Conservation (phyloP, 2,329 filamentous ascomycete species). For the Colletotrichum brevisporum region DNA sequence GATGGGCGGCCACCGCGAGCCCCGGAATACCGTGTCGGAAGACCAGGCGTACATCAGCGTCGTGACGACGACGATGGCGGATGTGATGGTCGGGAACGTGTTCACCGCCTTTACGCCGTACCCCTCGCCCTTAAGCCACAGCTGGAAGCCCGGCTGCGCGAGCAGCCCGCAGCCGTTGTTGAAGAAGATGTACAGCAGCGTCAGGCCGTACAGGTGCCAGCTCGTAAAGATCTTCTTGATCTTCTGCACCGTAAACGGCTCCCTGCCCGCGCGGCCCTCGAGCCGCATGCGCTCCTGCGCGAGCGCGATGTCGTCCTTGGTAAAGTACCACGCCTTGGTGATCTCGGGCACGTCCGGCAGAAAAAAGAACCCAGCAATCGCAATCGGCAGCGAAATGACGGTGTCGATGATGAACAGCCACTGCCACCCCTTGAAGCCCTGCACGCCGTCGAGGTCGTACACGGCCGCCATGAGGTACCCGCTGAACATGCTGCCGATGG, state of each 20-base stretch:
- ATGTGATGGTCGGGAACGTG: slow-evolving; percentile 71
- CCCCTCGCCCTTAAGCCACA: slow-evolving; percentile 62
- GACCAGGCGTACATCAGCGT: slow-evolving; percentile 77
- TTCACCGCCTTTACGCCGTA: slow-evolving; percentile 61
- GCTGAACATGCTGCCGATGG: slow-evolving; percentile 46
- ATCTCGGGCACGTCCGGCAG: slow-evolving; percentile 44
- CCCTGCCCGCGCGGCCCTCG: slow-evolving; percentile 60
- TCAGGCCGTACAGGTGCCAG: slow-evolving; percentile 76
- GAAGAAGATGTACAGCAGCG: slow-evolving; percentile 73
- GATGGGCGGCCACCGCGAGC: slow-evolving; percentile 75
- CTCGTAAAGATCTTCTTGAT: slow-evolving; percentile 72
- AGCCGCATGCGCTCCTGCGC: slow-evolving; percentile 58
- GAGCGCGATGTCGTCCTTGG: slow-evolving; percentile 53
- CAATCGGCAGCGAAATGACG: slow-evolving; percentile 44
- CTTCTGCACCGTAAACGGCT: slow-evolving; percentile 61
- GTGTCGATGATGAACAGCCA: slow-evolving; percentile 60
- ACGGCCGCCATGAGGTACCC: slow-evolving; percentile 55
- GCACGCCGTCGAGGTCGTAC: slow-evolving; percentile 51
- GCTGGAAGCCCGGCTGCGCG: slow-evolving; percentile 68
- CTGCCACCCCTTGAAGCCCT: slow-evolving; percentile 52
- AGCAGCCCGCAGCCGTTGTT: slow-evolving; percentile 68
- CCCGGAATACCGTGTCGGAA: slow-evolving; percentile 72
- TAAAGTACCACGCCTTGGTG: slow-evolving; percentile 45
- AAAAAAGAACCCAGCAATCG: slow-evolving; percentile 43
- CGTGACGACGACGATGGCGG: slow-evolving; percentile 67